These are phyloP conservation scores for Ascochyta viciae-villosae DNA, from an alignment of 2,329 filamentous ascomycete species.

Conservation along the genomic window DNA sequence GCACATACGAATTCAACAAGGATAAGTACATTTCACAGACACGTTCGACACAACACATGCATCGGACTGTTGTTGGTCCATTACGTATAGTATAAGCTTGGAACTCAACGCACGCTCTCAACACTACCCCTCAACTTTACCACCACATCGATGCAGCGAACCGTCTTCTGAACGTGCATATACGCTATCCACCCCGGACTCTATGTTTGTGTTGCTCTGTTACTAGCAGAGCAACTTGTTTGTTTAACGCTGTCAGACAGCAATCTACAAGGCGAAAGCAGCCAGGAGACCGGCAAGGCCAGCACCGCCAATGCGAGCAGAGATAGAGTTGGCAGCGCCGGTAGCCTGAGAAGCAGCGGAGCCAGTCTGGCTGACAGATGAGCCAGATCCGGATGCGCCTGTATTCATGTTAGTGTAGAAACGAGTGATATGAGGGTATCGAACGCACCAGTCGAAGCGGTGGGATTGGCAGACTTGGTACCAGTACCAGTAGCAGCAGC, in stretches of 20 bases:
- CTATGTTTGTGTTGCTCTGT: constrained; percentile 8
- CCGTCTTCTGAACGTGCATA: constrained; percentile 3
- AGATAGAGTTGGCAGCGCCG: constrained; percentile 41
- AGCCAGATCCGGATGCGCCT: constrained; percentile 16
- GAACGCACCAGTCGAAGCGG: constrained; percentile 27
- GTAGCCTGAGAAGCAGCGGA: constrained; percentile 29
- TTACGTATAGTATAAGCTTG: neutral
- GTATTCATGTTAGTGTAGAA: neutral
- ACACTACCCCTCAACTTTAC: constrained; percentile 9
- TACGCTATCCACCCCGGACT: constrained; percentile 14
- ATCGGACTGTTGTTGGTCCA: neutral
- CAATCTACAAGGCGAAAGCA: constrained; percentile 47
- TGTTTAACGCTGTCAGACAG: neutral
- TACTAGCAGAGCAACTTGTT: neutral
- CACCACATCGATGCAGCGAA: neutral
- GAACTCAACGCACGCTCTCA: constrained; percentile 3
- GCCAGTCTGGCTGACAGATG: constrained; percentile 26
- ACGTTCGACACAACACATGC: neutral
- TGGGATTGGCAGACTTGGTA: constrained; percentile 18
- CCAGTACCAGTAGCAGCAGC: constrained; percentile 27
- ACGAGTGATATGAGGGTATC: neutral
- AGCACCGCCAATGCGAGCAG: constrained; percentile 41
- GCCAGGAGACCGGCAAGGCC: constrained; percentile 48
- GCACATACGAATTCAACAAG: neutral
- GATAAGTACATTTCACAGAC: neutral